Evolutionary conservation across 805 yeast species (phyloP).

Genomic region (Saccharomycopsis javanensis): DNA sequence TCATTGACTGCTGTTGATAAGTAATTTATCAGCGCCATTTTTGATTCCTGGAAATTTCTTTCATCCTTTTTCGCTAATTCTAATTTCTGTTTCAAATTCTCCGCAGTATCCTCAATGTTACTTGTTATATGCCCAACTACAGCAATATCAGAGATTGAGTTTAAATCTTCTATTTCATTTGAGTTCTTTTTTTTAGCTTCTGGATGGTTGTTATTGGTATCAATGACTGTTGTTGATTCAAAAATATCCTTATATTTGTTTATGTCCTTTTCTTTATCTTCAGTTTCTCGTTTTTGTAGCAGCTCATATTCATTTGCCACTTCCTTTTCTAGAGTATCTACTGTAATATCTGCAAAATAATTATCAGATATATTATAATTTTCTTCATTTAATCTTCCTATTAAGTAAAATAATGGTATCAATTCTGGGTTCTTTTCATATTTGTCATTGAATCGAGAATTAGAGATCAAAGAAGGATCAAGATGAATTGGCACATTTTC

Average conservation of each 20-base stretch:
- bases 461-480: constrained; percentile 15
- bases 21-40: constrained; percentile 41
- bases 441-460: constrained; percentile 12
- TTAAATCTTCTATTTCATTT: too few species aligned
- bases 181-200: too few species aligned
- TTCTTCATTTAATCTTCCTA: constrained; percentile 11
- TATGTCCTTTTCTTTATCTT: background rate
- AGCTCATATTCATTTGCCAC: constrained; percentile 8
- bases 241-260: background rate
- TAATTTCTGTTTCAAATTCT: constrained; percentile 5
- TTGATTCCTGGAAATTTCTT: constrained; percentile 36
- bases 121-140: too few species aligned
- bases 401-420: constrained; percentile 5
- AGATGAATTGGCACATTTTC: constrained; percentile 11
- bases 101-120: constrained; percentile 13
- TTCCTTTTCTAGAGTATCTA: constrained; percentile 11
- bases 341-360: background rate
- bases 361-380: background rate
- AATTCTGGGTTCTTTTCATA: constrained; percentile 12
- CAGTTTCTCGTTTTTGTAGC: constrained; percentile 1
- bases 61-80: constrained; percentile 21
- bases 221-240: background rate
- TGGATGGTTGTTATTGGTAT: background rate
- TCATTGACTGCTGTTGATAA: constrained; percentile 74
- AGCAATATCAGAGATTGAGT: too few species aligned